Conservation (phyloP, 768 basidiomycete species). For the Suillus ampliporus region DNA sequence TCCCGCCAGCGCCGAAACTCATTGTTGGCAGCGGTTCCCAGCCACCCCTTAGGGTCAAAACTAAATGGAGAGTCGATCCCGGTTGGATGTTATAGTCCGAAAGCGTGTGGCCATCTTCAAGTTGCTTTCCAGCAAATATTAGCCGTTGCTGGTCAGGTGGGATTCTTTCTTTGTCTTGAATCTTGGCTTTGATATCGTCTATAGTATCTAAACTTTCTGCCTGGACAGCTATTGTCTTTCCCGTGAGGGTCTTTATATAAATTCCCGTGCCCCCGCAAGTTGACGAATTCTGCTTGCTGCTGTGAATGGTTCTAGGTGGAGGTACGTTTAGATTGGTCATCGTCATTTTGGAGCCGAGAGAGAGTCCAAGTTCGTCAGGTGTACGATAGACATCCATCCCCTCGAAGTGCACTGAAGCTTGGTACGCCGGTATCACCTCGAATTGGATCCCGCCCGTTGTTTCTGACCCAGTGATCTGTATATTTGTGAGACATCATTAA, state of each 20-base stretch:
- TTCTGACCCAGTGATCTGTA: neutral
- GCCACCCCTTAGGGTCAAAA: constrained; percentile 69
- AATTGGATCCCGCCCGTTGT: constrained; percentile 20
- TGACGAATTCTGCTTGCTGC: neutral
- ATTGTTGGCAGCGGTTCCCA: constrained; percentile 46
- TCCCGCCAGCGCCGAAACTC: constrained; percentile 2
- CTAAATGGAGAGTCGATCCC: constrained; percentile 92
- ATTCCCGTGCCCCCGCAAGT: constrained; percentile 72
- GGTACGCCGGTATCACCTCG: constrained; percentile 9
- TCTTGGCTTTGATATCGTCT: constrained; percentile 79
- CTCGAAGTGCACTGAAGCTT: neutral
- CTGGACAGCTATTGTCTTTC: constrained; percentile 87
- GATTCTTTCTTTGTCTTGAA: constrained; percentile 93
- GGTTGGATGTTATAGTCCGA: constrained; percentile 95
- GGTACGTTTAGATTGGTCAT: neutral
- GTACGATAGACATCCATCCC: constrained; percentile 1
- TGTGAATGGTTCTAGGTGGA: neutral
- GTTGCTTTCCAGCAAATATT: constrained; percentile 94
- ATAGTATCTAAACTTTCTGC: constrained; percentile 79
- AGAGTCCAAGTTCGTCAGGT: constrained; percentile 7
- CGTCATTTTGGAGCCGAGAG: neutral
- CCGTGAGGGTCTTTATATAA: constrained; percentile 80
- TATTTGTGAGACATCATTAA: neutral
- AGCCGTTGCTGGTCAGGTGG: constrained; percentile 94
- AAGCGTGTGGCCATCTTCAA: constrained; percentile 94